Percentiles rank a stretch among this genome's conserved stretches.
Conservation (phyloP, 2,329 filamentous ascomycete species). For the Botryotinia calthae region DNA sequence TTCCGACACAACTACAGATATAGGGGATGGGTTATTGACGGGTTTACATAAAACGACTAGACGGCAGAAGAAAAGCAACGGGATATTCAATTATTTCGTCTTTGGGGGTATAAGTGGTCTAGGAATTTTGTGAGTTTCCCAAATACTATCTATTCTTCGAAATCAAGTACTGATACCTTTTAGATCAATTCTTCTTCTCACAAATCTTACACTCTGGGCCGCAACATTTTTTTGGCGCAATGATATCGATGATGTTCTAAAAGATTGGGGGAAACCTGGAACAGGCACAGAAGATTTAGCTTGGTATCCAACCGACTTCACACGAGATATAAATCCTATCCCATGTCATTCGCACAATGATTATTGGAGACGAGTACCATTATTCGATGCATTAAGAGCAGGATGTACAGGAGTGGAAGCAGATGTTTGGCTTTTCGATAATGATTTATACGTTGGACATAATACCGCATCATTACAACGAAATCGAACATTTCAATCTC, state of each 20-base stretch:
- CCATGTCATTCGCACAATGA: conserved; percentile 69
- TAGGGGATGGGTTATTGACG: conserved; percentile 21
- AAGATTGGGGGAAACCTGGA: conserved; percentile 42
- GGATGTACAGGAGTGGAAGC: conserved; percentile 66
- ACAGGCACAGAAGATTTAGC: conserved; percentile 43
- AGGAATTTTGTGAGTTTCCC: conserved; percentile 40
- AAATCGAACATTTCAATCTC: conserved; percentile 56
- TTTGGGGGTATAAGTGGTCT: conserved; percentile 42
- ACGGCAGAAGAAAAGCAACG: conserved; percentile 25
- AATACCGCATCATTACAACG: conserved; percentile 51
- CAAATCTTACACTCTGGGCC: conserved; percentile 39
- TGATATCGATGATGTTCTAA: conserved; percentile 36
- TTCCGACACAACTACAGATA: background rate
- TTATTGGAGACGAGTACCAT: conserved; percentile 62
- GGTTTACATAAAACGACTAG: conserved; percentile 16
- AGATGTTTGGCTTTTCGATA: conserved; percentile 62
- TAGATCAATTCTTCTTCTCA: conserved; percentile 39
- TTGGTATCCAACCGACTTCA: conserved; percentile 52
- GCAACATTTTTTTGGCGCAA: conserved; percentile 37
- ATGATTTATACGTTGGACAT: conserved; percentile 64
- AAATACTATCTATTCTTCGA: background rate
- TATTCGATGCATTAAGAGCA: conserved; percentile 59
- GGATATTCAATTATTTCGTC: conserved; percentile 36
- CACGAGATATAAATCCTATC: conserved; percentile 52
- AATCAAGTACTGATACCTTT: background rate